A percentile compares a stretch with the other conserved stretches of the same genome.
Conservation (phyloP, 805 yeast genomes). For the Metschnikowia chrysomelidarum region DNA sequence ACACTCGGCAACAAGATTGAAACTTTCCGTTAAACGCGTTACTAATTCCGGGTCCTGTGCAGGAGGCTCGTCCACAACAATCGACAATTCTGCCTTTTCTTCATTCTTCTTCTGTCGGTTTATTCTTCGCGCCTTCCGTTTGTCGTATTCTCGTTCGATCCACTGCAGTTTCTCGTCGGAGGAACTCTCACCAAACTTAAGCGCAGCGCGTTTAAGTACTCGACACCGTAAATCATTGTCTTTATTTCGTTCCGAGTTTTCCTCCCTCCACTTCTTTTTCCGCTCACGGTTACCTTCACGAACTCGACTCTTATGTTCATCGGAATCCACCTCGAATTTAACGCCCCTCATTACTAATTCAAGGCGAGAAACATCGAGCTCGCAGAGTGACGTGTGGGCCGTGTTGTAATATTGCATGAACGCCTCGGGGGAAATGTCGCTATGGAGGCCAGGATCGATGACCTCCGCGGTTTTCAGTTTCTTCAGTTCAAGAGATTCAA, state of each 20-base stretch:
- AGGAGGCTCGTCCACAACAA: slow-evolving; percentile 8
- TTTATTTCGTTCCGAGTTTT: slow-evolving; percentile 75
- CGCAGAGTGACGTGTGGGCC: slow-evolving; percentile 26
- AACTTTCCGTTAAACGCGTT: slow-evolving; percentile 31
- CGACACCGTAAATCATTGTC: slow-evolving; percentile 84
- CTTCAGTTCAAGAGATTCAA: slow-evolving; percentile 11
- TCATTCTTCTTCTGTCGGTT: slow-evolving; percentile 41
- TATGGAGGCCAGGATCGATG: background rate
- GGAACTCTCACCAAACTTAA: slow-evolving; percentile 60
- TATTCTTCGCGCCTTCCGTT: slow-evolving; percentile 59
- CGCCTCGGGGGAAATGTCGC: background rate
- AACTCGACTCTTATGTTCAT: slow-evolving; percentile 53
- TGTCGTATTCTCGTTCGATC: slow-evolving; percentile 72
- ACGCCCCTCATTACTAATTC: slow-evolving; percentile 19
- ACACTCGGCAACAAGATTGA: slow-evolving; percentile 35
- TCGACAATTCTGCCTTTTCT: slow-evolving; percentile 7
- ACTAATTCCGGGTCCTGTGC: slow-evolving; percentile 26
- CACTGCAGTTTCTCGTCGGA: slow-evolving; percentile 57
- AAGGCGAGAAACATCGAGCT: slow-evolving; percentile 21
- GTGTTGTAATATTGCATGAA: slow-evolving; percentile 17
- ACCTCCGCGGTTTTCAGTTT: slow-evolving; percentile 8
- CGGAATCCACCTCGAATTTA: slow-evolving; percentile 28
- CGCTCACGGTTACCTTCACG: slow-evolving; percentile 71
- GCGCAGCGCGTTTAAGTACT: slow-evolving; percentile 67
- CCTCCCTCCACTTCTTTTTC: slow-evolving; percentile 81